Percentiles rank a stretch among this genome's conserved stretches.
Evolutionary conservation across 805 yeast species (phyloP).

Genomic region (Candida nemodendra): DNA sequence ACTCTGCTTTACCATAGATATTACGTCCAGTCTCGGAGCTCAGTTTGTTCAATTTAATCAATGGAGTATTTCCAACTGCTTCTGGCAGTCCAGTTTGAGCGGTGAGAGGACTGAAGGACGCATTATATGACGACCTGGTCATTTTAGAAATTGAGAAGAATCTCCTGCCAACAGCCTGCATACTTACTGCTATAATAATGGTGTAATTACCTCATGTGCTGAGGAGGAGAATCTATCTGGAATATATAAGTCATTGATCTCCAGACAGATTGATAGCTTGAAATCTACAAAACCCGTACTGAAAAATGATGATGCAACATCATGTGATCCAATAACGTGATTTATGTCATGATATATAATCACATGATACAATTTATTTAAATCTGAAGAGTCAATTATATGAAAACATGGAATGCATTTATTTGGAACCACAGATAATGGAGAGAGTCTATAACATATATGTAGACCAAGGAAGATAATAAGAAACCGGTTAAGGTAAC

Average conservation of each 20-base stretch:
- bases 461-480: too few species aligned
- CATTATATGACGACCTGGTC: slow-evolving; percentile 21
- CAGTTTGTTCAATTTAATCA: slow-evolving; percentile 58
- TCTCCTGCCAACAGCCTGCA: slow-evolving; percentile 11
- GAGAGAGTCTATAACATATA: too few species aligned
- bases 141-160: slow-evolving; percentile 15
- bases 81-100: slow-evolving; percentile 69
- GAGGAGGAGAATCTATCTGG: too few species aligned
- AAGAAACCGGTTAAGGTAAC: too few species aligned
- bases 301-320: slow-evolving; percentile 10
- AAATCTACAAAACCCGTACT: not conserved
- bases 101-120: slow-evolving; percentile 62
- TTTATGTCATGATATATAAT: slow-evolving; percentile 1
- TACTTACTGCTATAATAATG: too few species aligned
- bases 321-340: slow-evolving; percentile 13
- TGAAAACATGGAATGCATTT: not conserved
- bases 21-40: slow-evolving; percentile 64
- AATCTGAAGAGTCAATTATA: too few species aligned
- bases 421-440: too few species aligned
- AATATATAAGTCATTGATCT: too few species aligned
- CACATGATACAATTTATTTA: too few species aligned
- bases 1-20: slow-evolving; percentile 87
- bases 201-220: too few species aligned
- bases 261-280: too few species aligned
- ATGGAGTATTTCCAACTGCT: slow-evolving; percentile 93